Conservation (phyloP, 805 yeast species). For the Kuraishia borneana region DNA sequence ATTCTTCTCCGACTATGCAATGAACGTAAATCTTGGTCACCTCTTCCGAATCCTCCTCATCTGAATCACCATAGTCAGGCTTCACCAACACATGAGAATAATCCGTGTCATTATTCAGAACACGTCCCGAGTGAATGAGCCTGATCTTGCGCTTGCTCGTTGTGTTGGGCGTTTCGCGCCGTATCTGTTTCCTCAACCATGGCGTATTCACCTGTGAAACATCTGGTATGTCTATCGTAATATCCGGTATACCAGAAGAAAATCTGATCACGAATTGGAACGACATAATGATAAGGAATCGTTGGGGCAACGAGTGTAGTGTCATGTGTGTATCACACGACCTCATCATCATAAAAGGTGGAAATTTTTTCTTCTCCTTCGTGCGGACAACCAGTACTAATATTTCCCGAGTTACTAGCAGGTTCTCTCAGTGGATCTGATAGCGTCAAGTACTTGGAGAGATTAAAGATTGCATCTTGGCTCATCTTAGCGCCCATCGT, state of each 20-base stretch:
- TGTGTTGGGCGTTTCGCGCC: slow-evolving; percentile 18
- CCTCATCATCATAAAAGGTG: not conserved
- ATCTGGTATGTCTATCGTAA: slow-evolving; percentile 22
- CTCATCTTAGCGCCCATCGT: slow-evolving; percentile 63
- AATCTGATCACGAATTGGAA: slow-evolving; percentile 27
- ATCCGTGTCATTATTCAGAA: slow-evolving; percentile 44
- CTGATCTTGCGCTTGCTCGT: slow-evolving; percentile 40
- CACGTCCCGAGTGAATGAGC: slow-evolving; percentile 59
- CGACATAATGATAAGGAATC: not conserved
- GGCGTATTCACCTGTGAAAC: slow-evolving; percentile 23
- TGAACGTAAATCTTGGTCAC: slow-evolving; percentile 49
- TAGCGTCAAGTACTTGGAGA: slow-evolving; percentile 71
- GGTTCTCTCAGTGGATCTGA: slow-evolving; percentile 21
- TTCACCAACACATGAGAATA: slow-evolving; percentile 36
- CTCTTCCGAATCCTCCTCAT: slow-evolving; percentile 4
- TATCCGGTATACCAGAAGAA: slow-evolving; percentile 32
- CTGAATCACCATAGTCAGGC: slow-evolving; percentile 10
- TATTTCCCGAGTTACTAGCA: not conserved
- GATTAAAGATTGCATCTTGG: slow-evolving; percentile 31
- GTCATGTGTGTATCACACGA: not conserved
- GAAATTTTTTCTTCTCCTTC: slow-evolving; percentile 13
- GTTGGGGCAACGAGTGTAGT: too few species aligned
- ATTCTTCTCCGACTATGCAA: slow-evolving; percentile 64
- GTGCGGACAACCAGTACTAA: slow-evolving; percentile 71
- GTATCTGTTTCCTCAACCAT: slow-evolving; percentile 29